Evolutionary conservation across 495 filamentous ascomycete species (phyloP), one percentile per base, ranked within the genome.

Genomic region (Oidiodendron maius): DNA sequence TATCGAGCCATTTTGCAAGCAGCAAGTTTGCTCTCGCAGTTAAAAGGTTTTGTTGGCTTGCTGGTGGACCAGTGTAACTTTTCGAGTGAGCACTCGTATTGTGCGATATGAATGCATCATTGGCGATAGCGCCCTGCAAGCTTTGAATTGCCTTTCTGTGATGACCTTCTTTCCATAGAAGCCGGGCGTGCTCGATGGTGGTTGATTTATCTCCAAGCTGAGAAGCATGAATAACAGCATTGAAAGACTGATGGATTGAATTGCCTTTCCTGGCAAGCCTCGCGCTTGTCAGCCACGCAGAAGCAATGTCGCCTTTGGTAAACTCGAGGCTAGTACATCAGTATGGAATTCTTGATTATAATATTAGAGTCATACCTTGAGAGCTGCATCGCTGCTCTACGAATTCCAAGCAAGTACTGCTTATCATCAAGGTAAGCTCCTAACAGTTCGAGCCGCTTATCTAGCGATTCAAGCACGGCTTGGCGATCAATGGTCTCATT

Each of bases 1-100:
- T 80, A 59, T 97, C 93, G 12, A 95, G 79, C 93, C 93, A 98
- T 65, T 95, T 96, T n/a, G 93, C 93, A 30, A 95, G 72, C 47
- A 96, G 71, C 12, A 97, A 69, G 55, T 93, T 82, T 11, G 89
- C 90, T 69, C 73, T 72, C 3, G 80, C 80, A 15, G 70, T 71
- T 34, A 83, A 59, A 22, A 82, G 61, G 50, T 77, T 82, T 45
- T 72, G 70, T 5, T 30, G 26, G 12, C 5, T 5, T 40, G 79
- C 69, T 0, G 62, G 50, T 26, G 71, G 67, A n/a, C 57, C 53
- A 11, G 55, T 58, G 16, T 43, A 44, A 13, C n/a, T 45, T 4
- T 32, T 65, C 61, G 26, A 20, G 49, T 64, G 59, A 46, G 66
- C 34, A 15, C 16, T 46, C 35, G 54, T 55, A 16, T 74, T 70